Evolutionary conservation across 768 basidiomycete genomes (phyloP), one percentile per base, ranked within the genome.

Genomic region (Naematelia aurantialba): DNA sequence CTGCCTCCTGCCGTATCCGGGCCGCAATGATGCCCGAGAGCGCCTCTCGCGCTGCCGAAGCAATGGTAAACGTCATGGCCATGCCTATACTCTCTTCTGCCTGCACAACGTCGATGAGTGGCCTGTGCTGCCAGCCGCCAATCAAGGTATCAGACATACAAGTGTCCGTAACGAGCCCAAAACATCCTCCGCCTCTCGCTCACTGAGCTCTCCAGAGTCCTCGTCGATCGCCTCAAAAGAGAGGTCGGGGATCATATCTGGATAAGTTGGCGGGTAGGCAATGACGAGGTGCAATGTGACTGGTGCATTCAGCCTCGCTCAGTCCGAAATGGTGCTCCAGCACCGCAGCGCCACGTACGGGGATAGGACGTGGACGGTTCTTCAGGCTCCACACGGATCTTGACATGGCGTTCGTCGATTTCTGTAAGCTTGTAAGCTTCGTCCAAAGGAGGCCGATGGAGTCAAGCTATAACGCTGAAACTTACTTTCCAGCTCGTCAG

Each of bases 11-110:
- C 59, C 76, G 81, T 19, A 80, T 80, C 63, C 89, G 83, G 45
- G 78, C 69, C 39, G 82, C 82, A 31, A 91, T 83, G 24, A 93
- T 78, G 17, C 73, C 69, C 3, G 85, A 83, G 14, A 97, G 79
- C 51, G 84, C 81, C 76, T 97, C 92, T 63, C 88, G 82, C 46
- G 96, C 82, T 67, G 88, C 86, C 0, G 89, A 87, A 11, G 91
- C 86, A 17, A 99, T 81, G 0, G 94, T 91, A 73, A 96, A 99
- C 17, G 92, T 93, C 92, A 98, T 97, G 1, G 96, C 92, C 87
- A 93, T 93, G 45, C 76, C 76, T 25, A 75, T 31, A 11, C 65
- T 72, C 52, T 79, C 76, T 55, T 74, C 72, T 19, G 68, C 76
- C 67, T 74, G 42, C 5, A 27, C 29, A 11, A 56, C 19, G 34